Conservation (phyloP, 495 filamentous ascomycete species). For the Lophiotrema nucula region DNA sequence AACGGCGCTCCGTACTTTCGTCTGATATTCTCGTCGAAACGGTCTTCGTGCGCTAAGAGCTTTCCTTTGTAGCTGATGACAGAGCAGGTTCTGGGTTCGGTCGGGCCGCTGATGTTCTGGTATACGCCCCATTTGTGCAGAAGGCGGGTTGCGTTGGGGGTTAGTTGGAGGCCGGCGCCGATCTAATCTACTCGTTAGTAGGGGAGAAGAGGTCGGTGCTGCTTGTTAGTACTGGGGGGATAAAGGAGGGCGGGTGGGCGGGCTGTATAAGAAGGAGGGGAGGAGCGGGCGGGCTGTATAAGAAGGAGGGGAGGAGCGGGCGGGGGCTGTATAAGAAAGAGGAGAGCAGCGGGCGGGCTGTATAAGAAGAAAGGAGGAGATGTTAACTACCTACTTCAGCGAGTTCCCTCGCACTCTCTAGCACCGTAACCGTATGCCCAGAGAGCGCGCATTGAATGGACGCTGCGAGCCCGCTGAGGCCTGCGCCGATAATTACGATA, state of each 20-base stretch:
- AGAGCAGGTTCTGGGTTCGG: constrained; percentile 9
- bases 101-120: constrained; percentile 7
- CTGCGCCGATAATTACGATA: constrained; percentile 62
- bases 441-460: constrained; percentile 58
- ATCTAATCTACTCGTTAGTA: too few relatives aligned
- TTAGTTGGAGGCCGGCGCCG: constrained; percentile 40
- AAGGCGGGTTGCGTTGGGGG: constrained; percentile 38
- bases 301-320: background rate
- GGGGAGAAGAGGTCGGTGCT: background rate
- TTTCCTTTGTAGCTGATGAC: constrained; percentile 33
- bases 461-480: constrained; percentile 61
- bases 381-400: constrained; percentile 22
- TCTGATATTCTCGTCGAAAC: constrained; percentile 31
- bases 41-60: constrained; percentile 33
- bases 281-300: background rate
- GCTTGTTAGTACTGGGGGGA: background rate
- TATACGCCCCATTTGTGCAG: constrained; percentile 36
- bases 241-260: background rate
- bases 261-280: background rate
- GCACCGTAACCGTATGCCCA: constrained; percentile 59
- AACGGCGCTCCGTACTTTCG: constrained; percentile 38
- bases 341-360: background rate
- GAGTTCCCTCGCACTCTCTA: constrained; percentile 53
- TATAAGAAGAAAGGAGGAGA: background rate
- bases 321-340: background rate